A percentile compares a stretch with the other conserved stretches of the same genome.
Evolutionary conservation across 1,139 yeast species (phyloP).

Genomic region (Magnusiomyces ingens): DNA sequence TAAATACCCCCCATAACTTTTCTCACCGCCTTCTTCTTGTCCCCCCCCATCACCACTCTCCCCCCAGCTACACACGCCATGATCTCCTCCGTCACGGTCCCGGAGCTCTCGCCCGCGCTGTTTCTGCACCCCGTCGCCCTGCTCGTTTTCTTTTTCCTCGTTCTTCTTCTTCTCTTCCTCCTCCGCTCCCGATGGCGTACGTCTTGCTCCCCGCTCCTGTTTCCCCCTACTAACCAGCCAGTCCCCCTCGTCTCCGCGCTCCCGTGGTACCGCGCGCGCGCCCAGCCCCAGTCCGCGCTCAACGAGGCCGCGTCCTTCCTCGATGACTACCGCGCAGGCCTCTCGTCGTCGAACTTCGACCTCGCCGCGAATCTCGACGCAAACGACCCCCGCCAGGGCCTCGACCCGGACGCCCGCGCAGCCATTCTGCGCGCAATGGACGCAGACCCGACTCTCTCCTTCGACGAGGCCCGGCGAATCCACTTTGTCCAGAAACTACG

Average conservation of each 20-base stretch:
- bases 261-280: not conserved
- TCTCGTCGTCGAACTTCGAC: constrained; percentile 55
- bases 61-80: too few species aligned
- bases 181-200: too few species aligned
- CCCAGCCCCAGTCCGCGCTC: not conserved
- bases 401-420: constrained; percentile 48
- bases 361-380: constrained; percentile 37
- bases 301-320: constrained; percentile 7
- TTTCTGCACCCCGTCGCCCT: too few species aligned
- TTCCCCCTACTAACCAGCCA: too few species aligned
- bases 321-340: constrained; percentile 59
- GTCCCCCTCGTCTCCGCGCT: not conserved
- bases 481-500: constrained; percentile 45
- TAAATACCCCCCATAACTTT: too few species aligned
- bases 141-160: too few species aligned
- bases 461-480: constrained; percentile 64
- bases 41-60: too few species aligned
- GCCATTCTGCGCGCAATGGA: constrained; percentile 52
- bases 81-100: too few species aligned
- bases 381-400: constrained; percentile 54
- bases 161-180: too few species aligned
- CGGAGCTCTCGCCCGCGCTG: too few species aligned
- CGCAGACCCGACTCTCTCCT: constrained; percentile 40
- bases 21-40: too few species aligned
- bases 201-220: too few species aligned